These are phyloP conservation scores for Mucor piriformis DNA, from an alignment of 371 early-diverging fungal species.

Conservation along the genomic window DNA sequence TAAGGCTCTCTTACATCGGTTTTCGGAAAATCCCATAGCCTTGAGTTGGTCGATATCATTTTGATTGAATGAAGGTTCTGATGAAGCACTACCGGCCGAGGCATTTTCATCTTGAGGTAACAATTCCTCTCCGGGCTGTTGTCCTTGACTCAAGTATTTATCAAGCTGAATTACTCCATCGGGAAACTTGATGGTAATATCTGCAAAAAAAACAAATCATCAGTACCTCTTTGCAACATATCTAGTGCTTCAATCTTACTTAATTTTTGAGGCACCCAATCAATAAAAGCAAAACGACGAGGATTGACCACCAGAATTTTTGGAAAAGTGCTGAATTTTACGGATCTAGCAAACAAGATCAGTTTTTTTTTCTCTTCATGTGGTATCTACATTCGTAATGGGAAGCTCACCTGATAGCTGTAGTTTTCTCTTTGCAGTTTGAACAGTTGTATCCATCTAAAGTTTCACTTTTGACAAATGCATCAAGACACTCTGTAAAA, in stretches of 20 bases:
- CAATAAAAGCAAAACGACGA: conserved; percentile 83
- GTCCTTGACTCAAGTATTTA: conserved; percentile 67
- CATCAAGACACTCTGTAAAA: conserved; percentile 77
- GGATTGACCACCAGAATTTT: conserved; percentile 79
- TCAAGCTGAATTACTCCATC: conserved; percentile 58
- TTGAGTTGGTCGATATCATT: conserved; percentile 73
- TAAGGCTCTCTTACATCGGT: conserved; percentile 81
- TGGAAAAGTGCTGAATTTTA: conserved; percentile 84
- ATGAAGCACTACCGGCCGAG: conserved; percentile 4
- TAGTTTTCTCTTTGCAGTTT: conserved; percentile 69
- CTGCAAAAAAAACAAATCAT: conserved; percentile 15
- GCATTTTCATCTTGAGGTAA: conserved; percentile 71
- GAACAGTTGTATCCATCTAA: conserved; percentile 84
- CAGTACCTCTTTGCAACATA: neutral
- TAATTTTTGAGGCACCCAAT: conserved; percentile 89
- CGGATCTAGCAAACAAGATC: conserved; percentile 49
- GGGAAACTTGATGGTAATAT: conserved; percentile 63
- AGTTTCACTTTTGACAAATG: conserved; percentile 58
- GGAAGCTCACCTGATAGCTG: conserved; percentile 62
- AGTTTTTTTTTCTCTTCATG: neutral
- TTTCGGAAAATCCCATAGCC: conserved; percentile 91
- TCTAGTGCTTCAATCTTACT: conserved; percentile 35
- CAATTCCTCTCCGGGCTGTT: conserved; percentile 69
- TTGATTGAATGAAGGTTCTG: conserved; percentile 64
- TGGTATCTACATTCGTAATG: neutral